Conservation (phyloP, 106 monocot species). For the Dioscorea dumetorum region DNA sequence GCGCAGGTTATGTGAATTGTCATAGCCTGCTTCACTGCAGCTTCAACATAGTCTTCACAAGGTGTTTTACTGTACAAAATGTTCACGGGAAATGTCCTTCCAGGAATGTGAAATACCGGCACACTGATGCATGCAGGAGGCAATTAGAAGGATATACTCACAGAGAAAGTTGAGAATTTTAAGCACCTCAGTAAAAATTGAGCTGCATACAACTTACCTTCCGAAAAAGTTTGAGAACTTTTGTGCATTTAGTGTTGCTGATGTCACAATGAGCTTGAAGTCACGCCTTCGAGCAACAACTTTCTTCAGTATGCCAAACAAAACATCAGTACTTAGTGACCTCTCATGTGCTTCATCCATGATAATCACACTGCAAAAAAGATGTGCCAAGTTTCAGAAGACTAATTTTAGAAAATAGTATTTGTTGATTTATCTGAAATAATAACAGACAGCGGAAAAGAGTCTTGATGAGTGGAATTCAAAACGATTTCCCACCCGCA, state of each 20-base stretch:
- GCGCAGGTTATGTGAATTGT: slow-evolving; percentile 83
- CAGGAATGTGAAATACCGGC: slow-evolving; percentile 86
- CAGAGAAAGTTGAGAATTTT: too few species aligned
- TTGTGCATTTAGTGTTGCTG: slow-evolving; percentile 93
- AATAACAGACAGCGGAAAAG: too few species aligned
- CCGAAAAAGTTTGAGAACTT: slow-evolving; percentile 96
- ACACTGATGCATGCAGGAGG: slow-evolving; percentile 36
- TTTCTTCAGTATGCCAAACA: slow-evolving; percentile 95
- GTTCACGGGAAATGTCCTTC: slow-evolving; percentile 88
- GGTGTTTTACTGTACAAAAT: slow-evolving; percentile 88
- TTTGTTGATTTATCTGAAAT: too few species aligned
- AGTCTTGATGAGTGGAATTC: too few species aligned
- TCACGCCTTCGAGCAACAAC: slow-evolving; percentile 88
- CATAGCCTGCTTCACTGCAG: slow-evolving; percentile 96
- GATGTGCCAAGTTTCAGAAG: background rate
- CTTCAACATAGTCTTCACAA: slow-evolving; percentile 98
- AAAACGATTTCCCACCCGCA: too few species aligned
- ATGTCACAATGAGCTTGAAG: slow-evolving; percentile 97
- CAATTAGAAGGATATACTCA: too few species aligned
- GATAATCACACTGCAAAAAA: slow-evolving; percentile 64
- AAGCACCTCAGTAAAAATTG: background rate
- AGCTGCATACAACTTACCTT: slow-evolving; percentile 30
- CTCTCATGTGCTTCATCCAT: slow-evolving; percentile 99
- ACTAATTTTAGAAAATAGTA: too few species aligned
- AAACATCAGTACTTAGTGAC: slow-evolving; percentile 85